Conservation (phyloP, 768 basidiomycete genomes). For the Leccinum ochraceum region DNA sequence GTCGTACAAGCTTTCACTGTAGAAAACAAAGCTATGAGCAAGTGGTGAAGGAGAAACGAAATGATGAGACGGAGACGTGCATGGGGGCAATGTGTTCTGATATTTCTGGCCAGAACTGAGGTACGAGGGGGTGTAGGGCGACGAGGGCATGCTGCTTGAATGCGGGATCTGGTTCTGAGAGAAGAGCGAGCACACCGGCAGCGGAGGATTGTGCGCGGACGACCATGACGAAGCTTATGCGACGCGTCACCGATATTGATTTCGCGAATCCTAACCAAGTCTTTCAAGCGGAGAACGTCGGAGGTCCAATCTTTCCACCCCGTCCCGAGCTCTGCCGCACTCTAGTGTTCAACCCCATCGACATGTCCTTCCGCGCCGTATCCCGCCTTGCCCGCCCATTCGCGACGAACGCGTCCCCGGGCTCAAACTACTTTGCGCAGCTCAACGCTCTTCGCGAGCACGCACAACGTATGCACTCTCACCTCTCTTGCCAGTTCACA, state of each 20-base stretch:
- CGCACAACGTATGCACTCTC: conserved; percentile 52
- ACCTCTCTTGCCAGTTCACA: conserved; percentile 3
- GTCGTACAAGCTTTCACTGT: conserved; percentile 90
- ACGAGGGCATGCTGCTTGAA: conserved; percentile 93
- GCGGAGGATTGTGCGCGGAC: conserved; percentile 75
- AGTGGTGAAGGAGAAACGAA: conserved; percentile 1
- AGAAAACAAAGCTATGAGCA: conserved; percentile 10
- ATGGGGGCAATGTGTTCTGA: conserved; percentile 90
- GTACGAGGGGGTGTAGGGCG: conserved; percentile 78
- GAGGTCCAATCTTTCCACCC: conserved; percentile 16
- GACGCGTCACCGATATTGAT: conserved; percentile 43
- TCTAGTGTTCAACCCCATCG: conserved; percentile 9
- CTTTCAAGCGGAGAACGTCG: conserved; percentile 34
- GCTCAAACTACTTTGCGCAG: conserved; percentile 48
- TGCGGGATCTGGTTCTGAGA: conserved; percentile 83
- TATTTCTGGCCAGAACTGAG: conserved; percentile 98
- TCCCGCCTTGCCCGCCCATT: conserved; percentile 37
- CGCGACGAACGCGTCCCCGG: conserved; percentile 40
- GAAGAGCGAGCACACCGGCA: conserved; percentile 88
- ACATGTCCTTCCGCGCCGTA: conserved; percentile 47
- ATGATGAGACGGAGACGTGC: conserved; percentile 48
- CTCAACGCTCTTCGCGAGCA: conserved; percentile 63
- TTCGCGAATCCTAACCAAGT: conserved; percentile 4
- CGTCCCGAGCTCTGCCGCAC: conserved; percentile 32
- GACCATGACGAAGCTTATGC: conserved; percentile 49